Evolutionary conservation across 2,329 filamentous ascomycete genomes (phyloP), one percentile per base, ranked within the genome.

Genomic region (Talaromyces albobiverticillius): DNA sequence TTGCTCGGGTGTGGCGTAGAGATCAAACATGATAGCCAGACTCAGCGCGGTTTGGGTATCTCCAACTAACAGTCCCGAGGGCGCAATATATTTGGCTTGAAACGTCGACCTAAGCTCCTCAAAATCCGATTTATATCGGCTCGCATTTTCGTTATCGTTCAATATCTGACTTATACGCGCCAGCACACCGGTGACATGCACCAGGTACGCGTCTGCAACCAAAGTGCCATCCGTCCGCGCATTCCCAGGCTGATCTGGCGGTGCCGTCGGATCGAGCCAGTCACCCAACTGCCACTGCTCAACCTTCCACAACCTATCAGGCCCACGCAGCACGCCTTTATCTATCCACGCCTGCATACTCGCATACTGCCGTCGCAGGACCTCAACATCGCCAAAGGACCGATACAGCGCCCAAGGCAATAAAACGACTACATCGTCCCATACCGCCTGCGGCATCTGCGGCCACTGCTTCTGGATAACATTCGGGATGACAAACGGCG

Each of bases 261-360:
- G 72, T 2, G 72, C 68, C 3, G 61, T 61, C 1, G 72, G 73
- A 54, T 76, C 73, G 1, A 76, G 62, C 72, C 72, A 76, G 61
- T 76, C 73, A 6, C 66, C 71, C 3, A 71, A 64, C 52, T 76
- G 70, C 57, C 64, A 71, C 5, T 63, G 58, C 0, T 60, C 57
- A 3, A 59, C 56, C 46, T 71, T 59, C 71, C 72, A 75, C 1
- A 75, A 63, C 0, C 67, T 64, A 32, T 69, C 62, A 22, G 60
- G 45, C 26, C 67, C 67, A 3, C 69, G 67, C 2, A 56, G 59
- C 5, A 72, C 62, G 1, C 67, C 70, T 5, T 60, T 57, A 38
- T 74, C 70, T 8, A 75, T 53, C 66, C 68, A 75, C 3, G 65
- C 62, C 14, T 62, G 63, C 60, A 71, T 72, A 40, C 71, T 71